A percentile compares a stretch with the other conserved stretches of the same genome.
Conservation (phyloP, 2,329 filamentous ascomycete genomes). For the Kalaharituber pfeilii region DNA sequence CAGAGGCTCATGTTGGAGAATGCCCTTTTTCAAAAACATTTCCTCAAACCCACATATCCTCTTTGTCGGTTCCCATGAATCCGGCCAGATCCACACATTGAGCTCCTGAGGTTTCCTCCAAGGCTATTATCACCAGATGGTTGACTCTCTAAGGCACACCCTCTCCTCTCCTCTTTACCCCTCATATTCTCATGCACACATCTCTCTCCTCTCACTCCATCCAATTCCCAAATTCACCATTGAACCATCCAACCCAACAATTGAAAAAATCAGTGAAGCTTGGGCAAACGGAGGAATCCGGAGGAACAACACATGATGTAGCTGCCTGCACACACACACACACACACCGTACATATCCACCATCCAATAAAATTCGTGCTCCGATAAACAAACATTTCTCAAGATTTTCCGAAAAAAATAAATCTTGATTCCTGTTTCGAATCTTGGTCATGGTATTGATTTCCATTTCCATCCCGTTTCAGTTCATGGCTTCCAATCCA, state of each 20-base stretch:
- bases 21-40: too few relatives aligned
- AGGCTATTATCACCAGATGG: too few relatives aligned
- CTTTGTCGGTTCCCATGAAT: too few relatives aligned
- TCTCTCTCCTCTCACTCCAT: not conserved
- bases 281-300: too few relatives aligned
- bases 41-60: too few relatives aligned
- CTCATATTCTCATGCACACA: not conserved
- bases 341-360: not conserved
- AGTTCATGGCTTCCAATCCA: too few relatives aligned
- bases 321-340: not conserved
- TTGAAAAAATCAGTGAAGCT: too few relatives aligned
- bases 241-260: too few relatives aligned
- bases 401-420: not conserved
- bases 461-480: not conserved
- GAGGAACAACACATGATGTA: not conserved
- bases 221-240: not conserved
- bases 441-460: not conserved
- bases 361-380: not conserved
- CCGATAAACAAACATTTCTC: not conserved
- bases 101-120: too few relatives aligned
- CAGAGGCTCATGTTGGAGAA: too few relatives aligned
- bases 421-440: not conserved
- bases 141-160: too few relatives aligned
- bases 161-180: not conserved
- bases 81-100: too few relatives aligned